Percentiles rank a stretch among this genome's conserved stretches.
Evolutionary conservation across 2,329 filamentous ascomycete species (phyloP).

Genomic region (Alternaria triticina): DNA sequence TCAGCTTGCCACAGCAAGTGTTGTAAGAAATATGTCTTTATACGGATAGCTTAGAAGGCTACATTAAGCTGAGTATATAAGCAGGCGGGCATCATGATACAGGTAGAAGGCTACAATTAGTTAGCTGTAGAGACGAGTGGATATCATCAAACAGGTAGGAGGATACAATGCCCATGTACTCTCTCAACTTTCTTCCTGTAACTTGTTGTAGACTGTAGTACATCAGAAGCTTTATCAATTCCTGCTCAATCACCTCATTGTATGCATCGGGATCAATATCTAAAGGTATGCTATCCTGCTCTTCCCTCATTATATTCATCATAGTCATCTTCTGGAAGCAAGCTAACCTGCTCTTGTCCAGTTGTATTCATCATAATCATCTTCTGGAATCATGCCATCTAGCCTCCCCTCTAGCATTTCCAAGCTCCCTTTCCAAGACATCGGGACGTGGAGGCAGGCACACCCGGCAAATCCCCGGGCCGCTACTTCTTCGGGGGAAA

Average conservation of each 20-base stretch:
- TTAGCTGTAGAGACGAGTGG: background rate
- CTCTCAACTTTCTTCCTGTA: background rate
- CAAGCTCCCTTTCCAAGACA: background rate
- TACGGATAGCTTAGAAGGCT: background rate
- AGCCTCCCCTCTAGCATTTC: background rate
- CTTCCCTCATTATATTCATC: too few relatives aligned
- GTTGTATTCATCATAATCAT: too few relatives aligned
- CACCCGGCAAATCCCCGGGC: background rate
- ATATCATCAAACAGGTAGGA: background rate
- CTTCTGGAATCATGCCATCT: background rate
- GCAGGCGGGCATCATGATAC: background rate
- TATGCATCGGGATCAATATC: background rate
- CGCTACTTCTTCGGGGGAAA: constrained; percentile 1
- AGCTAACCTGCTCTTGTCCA: too few relatives aligned
- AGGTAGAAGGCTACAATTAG: background rate
- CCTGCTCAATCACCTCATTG: background rate
- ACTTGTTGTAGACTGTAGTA: background rate
- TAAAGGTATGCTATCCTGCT: background rate
- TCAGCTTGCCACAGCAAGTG: background rate
- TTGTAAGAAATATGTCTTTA: background rate
- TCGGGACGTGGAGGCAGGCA: background rate
- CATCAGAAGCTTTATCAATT: background rate
- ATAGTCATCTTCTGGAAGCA: too few relatives aligned
- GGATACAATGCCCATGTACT: background rate
- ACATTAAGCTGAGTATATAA: background rate